A percentile compares a stretch with the other conserved stretches of the same genome.
Evolutionary conservation across 768 basidiomycete species (phyloP).

Genomic region (Russula earlei): DNA sequence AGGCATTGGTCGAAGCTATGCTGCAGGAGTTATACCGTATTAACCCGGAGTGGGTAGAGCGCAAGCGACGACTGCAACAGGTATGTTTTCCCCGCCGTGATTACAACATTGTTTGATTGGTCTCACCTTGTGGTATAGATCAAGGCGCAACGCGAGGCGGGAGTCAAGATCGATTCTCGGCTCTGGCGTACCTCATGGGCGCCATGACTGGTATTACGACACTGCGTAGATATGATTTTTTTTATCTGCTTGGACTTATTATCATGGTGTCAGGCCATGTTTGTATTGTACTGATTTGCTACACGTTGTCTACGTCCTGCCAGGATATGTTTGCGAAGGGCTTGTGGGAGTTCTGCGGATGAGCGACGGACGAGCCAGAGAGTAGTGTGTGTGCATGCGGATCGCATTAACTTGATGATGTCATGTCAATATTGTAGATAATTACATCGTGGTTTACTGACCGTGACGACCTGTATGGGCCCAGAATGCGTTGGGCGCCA

Average conservation of each 20-base stretch:
- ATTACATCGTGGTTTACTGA: too few relatives aligned
- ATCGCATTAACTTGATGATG: too few relatives aligned
- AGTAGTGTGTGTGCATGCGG: not conserved
- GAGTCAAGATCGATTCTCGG: constrained; percentile 1
- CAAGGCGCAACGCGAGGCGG: constrained; percentile 13
- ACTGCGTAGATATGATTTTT: not conserved
- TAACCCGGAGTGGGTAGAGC: constrained; percentile 18
- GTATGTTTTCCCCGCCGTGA: not conserved
- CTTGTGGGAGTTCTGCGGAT: not conserved
- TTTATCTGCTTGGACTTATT: constrained; percentile 17
- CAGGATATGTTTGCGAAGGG: not conserved
- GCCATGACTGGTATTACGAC: not conserved
- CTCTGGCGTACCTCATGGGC: constrained; percentile 13
- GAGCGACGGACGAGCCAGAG: not conserved
- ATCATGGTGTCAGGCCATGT: not conserved
- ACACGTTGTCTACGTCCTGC: not conserved
- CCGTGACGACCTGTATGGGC: too few relatives aligned
- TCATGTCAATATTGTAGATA: too few relatives aligned
- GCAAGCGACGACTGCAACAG: constrained; percentile 16
- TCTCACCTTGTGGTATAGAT: not conserved
- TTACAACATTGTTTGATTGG: not conserved
- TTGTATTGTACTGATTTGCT: constrained; percentile 8
- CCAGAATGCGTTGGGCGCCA: too few relatives aligned
- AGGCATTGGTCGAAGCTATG: constrained; percentile 17
- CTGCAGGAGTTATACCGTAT: constrained; percentile 17